These are phyloP conservation scores for Lactarius trivialis DNA, from an alignment of 768 basidiomycete species.

Conservation along the genomic window DNA sequence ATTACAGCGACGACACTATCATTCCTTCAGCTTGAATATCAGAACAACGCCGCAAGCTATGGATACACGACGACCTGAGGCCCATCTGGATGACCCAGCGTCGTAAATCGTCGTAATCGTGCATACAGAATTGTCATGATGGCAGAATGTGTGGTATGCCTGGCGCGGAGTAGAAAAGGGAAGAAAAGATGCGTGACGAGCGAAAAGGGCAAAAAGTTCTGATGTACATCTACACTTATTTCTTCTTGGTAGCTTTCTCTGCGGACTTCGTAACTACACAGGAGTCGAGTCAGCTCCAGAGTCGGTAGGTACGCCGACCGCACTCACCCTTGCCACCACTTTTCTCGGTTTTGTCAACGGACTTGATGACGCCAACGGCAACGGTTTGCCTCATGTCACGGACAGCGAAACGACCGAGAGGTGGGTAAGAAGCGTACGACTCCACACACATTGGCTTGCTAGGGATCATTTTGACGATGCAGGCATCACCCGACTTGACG, in stretches of 20 bases:
- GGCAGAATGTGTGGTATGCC: constrained; percentile 28
- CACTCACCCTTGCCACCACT: constrained; percentile 71
- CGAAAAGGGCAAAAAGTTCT: constrained; percentile 34
- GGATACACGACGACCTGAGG: constrained; percentile 28
- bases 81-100: constrained; percentile 24
- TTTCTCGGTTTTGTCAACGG: constrained; percentile 93
- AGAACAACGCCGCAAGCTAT: constrained; percentile 27
- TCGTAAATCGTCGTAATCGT: constrained; percentile 29
- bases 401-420: constrained; percentile 98
- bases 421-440: constrained; percentile 95
- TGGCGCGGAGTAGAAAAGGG: constrained; percentile 33
- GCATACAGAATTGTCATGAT: constrained; percentile 32
- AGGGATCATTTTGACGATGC: constrained; percentile 95
- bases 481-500: constrained; percentile 99
- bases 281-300: constrained; percentile 12
- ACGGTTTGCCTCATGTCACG: constrained; percentile 99
- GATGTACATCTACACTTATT: constrained; percentile 76
- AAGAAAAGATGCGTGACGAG: constrained; percentile 36
- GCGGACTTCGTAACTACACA: constrained; percentile 83
- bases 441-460: constrained; percentile 96
- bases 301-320: constrained; percentile 8
- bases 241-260: constrained; percentile 95
- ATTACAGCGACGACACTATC: constrained; percentile 29
- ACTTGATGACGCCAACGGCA: constrained; percentile 98
- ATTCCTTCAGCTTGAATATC: constrained; percentile 27